These are phyloP conservation scores for Poronia punctata DNA, from an alignment of 495 filamentous ascomycete genomes.

Conservation along the genomic window DNA sequence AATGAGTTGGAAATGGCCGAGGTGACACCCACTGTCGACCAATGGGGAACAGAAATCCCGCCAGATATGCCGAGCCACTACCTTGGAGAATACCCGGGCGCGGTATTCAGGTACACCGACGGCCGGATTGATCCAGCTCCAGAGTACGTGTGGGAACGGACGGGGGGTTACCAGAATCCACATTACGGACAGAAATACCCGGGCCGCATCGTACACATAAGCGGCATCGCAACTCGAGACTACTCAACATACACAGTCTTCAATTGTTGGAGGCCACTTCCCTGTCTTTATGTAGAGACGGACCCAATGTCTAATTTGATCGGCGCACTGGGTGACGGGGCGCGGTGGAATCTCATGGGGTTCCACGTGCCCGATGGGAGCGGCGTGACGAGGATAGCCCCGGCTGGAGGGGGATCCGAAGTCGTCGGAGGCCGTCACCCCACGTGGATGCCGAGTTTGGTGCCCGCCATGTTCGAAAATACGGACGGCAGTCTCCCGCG, in stretches of 20 bases:
- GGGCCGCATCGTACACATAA: slow-evolving; percentile 11
- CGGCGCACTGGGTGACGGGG: neutral
- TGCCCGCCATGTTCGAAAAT: slow-evolving; percentile 23
- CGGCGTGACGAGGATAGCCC: slow-evolving; percentile 12
- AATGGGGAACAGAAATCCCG: slow-evolving; percentile 23
- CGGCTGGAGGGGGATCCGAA: neutral
- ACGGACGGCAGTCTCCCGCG: neutral
- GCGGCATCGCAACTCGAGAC: neutral
- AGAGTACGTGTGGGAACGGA: slow-evolving; percentile 15
- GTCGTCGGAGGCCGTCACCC: slow-evolving; percentile 16
- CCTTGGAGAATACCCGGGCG: slow-evolving; percentile 5
- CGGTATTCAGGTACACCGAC: slow-evolving; percentile 23
- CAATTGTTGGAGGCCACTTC: slow-evolving; percentile 27
- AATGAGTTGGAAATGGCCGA: slow-evolving; percentile 21
- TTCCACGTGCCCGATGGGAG: slow-evolving; percentile 5
- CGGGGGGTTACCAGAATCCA: neutral
- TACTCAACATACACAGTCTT: slow-evolving; percentile 16
- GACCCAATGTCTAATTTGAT: slow-evolving; percentile 19
- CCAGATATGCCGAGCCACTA: slow-evolving; percentile 12
- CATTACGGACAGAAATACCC: neutral
- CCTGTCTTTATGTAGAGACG: slow-evolving; percentile 18
- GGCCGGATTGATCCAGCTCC: slow-evolving; percentile 14
- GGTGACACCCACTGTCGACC: slow-evolving; percentile 4
- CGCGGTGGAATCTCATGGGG: slow-evolving; percentile 19
- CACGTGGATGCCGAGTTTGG: slow-evolving; percentile 28